These are phyloP conservation scores for Salvia hispanica DNA, from an alignment of 257 asterid genomes.

Conservation along the genomic window DNA sequence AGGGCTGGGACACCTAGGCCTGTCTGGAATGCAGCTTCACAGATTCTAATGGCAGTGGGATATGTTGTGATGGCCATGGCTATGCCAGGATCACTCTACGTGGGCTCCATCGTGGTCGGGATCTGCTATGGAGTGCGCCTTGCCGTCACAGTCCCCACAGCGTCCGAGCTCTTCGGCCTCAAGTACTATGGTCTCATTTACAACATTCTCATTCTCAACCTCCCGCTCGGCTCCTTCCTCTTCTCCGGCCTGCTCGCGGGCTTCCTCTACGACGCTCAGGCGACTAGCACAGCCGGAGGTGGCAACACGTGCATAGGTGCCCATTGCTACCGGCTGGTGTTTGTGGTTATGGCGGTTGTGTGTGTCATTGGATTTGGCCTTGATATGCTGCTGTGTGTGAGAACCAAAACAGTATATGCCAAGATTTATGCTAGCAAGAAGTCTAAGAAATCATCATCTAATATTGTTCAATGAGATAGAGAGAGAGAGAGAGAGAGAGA, in stretches of 20 bases:
- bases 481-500: background rate
- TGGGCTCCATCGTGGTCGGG: constrained; percentile 66
- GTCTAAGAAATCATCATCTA: constrained; percentile 39
- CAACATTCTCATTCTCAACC: constrained; percentile 67
- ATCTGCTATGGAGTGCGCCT: constrained; percentile 65
- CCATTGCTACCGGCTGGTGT: constrained; percentile 67
- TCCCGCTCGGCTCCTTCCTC: constrained; percentile 68
- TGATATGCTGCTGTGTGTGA: constrained; percentile 47
- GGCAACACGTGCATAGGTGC: constrained; percentile 64
- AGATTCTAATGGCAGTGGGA: constrained; percentile 61
- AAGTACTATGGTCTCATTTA: constrained; percentile 65
- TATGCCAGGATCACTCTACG: constrained; percentile 61
- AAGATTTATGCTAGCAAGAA: constrained; percentile 45
- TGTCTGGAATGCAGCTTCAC: constrained; percentile 65
- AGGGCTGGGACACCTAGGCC: constrained; percentile 65
- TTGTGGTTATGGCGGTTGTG: constrained; percentile 52
- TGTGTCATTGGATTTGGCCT: constrained; percentile 56
- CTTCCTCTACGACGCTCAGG: constrained; percentile 46
- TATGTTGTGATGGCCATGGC: constrained; percentile 62
- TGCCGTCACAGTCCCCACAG: constrained; percentile 58
- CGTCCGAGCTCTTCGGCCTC: constrained; percentile 77
- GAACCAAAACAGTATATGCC: constrained; percentile 49
- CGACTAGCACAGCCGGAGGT: constrained; percentile 39
- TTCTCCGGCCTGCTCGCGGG: constrained; percentile 80
- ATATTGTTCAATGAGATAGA: constrained; percentile 6